Evolutionary conservation across 2,329 filamentous ascomycete species (phyloP).

Genomic region (Colletotrichum camelliae): DNA sequence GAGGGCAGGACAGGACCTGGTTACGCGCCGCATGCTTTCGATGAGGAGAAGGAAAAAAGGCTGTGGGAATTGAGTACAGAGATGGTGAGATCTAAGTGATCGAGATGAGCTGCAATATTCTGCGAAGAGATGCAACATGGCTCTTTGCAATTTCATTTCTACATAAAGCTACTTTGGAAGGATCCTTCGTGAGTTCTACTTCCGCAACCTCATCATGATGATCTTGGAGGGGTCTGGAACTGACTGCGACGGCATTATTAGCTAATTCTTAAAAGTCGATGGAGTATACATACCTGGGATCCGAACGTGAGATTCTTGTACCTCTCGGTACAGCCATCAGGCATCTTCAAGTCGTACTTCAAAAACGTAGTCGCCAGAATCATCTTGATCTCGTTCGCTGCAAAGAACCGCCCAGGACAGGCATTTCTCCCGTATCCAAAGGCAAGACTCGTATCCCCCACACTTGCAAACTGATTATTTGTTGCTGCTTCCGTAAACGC

Average conservation of each 20-base stretch:
- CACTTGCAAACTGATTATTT: conserved; percentile 45
- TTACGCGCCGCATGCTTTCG: not conserved
- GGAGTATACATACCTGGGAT: not conserved
- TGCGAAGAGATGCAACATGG: not conserved
- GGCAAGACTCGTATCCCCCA: conserved; percentile 36
- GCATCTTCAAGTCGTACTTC: conserved; percentile 40
- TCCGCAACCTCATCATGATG: not conserved
- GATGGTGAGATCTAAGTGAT: not conserved
- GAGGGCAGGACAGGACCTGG: not conserved
- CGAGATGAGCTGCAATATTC: not conserved
- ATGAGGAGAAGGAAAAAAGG: not conserved
- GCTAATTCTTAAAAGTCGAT: not conserved
- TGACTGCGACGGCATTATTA: not conserved
- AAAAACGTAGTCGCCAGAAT: conserved; percentile 44
- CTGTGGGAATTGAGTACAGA: not conserved
- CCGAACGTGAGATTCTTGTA: not conserved
- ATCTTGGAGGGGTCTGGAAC: not conserved
- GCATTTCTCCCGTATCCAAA: conserved; percentile 44
- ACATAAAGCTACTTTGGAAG: not conserved
- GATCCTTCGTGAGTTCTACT: not conserved
- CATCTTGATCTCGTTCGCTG: conserved; percentile 49
- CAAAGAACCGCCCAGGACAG: conserved; percentile 50
- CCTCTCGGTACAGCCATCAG: conserved; percentile 26
- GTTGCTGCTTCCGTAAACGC: conserved; percentile 12
- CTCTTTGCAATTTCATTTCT: not conserved